Percentiles rank a stretch among this genome's conserved stretches.
Conservation (phyloP, 2,329 filamentous ascomycete species). For the Rhytidhysteron rufulum region DNA sequence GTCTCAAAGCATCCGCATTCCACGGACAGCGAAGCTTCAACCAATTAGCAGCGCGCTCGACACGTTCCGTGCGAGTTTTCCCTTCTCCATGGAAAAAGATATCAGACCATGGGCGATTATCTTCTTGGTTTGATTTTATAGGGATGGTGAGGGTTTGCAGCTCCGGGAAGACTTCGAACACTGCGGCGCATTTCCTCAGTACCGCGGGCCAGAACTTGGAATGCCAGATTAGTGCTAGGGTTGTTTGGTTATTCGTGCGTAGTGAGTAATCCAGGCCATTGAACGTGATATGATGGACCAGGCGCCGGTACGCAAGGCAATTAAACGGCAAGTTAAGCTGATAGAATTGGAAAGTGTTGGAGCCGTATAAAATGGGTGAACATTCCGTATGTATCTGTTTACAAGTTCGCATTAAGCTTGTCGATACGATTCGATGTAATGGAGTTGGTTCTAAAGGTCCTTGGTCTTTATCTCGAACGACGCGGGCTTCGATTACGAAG, state of each 20-base stretch:
- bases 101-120: constrained; percentile 16
- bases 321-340: constrained; percentile 14
- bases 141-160: constrained; percentile 20
- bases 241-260: constrained; percentile 18
- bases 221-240: constrained; percentile 25
- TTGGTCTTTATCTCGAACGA: constrained; percentile 19
- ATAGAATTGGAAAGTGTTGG: constrained; percentile 42
- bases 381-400: constrained; percentile 41
- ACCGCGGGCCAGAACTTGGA: constrained; percentile 26
- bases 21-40: constrained; percentile 19
- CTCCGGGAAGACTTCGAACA: constrained; percentile 20
- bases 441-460: constrained; percentile 21
- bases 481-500: constrained; percentile 14
- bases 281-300: constrained; percentile 20
- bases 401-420: constrained; percentile 33
- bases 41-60: constrained; percentile 23
- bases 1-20: constrained; percentile 14
- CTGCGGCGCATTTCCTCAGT: constrained; percentile 10
- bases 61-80: constrained; percentile 22
- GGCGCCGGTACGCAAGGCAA: constrained; percentile 9
- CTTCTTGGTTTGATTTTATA: constrained; percentile 14
- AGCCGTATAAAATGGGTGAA: constrained; percentile 44
- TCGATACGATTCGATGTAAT: constrained; percentile 14
- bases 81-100: constrained; percentile 21
- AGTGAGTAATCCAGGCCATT: constrained; percentile 19